These are phyloP conservation scores for Cercospora citrullina DNA, from an alignment of 2,329 filamentous ascomycete genomes.

Conservation along the genomic window DNA sequence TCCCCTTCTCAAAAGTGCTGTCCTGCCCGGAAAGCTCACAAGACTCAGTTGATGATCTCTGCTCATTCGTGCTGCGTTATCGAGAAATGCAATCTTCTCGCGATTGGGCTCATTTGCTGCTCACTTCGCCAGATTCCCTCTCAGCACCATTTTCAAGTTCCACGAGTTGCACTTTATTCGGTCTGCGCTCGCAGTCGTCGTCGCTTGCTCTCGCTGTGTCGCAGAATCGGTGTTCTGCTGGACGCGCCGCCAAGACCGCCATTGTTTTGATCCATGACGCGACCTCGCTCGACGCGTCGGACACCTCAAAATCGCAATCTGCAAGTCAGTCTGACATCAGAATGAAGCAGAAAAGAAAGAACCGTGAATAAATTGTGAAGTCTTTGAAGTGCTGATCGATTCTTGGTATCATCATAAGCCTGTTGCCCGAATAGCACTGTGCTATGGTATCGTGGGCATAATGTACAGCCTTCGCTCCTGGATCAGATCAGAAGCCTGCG, in stretches of 20 bases:
- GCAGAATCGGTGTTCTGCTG: background rate
- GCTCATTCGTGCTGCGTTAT: background rate
- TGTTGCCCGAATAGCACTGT: conserved; percentile 27
- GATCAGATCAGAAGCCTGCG: conserved; percentile 31
- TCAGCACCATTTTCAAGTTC: background rate
- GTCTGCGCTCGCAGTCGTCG: background rate
- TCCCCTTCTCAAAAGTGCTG: background rate
- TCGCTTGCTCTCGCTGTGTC: background rate
- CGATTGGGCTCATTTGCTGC: background rate
- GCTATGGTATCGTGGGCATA: conserved; percentile 28
- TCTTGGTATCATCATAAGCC: conserved; percentile 34
- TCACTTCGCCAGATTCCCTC: background rate
- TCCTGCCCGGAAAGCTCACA: background rate
- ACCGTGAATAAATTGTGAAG: conserved; percentile 2
- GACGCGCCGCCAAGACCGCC: conserved; percentile 2
- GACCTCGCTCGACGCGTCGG: conserved; percentile 10
- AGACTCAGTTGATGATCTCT: background rate
- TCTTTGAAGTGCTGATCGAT: conserved; percentile 28
- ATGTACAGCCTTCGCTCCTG: conserved; percentile 33
- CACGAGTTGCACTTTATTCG: background rate
- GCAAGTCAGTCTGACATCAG: background rate
- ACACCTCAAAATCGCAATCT: background rate
- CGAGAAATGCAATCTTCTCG: background rate
- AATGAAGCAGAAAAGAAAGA: background rate
- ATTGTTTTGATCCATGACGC: conserved; percentile 13